Percentiles rank a stretch among this genome's conserved stretches.
Conservation (phyloP, 192 early-diverging fungal genomes). For the Lunasporangiospora selenospora region DNA sequence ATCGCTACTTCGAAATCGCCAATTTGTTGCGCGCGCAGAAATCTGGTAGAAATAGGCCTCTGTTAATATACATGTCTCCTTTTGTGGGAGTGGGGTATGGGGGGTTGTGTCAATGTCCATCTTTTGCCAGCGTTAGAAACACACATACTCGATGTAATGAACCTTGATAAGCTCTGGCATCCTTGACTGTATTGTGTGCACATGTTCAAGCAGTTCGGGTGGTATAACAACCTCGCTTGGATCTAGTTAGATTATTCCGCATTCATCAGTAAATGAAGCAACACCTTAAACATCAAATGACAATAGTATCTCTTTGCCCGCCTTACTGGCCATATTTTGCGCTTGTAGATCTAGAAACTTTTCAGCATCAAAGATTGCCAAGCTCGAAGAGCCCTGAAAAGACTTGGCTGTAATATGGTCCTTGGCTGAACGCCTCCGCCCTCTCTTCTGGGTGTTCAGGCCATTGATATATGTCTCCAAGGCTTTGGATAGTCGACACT, state of each 20-base stretch:
- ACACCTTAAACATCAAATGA: background rate
- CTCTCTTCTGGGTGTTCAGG: constrained; percentile 4
- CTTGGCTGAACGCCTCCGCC: background rate
- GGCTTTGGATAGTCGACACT: constrained; percentile 23
- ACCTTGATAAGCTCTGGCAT: constrained; percentile 48
- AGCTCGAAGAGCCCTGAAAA: background rate
- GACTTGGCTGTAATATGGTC: background rate
- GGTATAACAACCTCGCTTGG: constrained; percentile 20
- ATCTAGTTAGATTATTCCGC: too few species aligned
- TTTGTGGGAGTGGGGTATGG: too few species aligned
- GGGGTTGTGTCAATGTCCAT: background rate
- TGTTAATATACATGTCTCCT: too few species aligned
- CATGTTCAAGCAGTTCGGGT: constrained; percentile 28
- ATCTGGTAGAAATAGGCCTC: constrained; percentile 22
- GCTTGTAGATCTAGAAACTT: constrained; percentile 30
- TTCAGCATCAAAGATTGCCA: constrained; percentile 28
- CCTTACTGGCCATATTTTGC: constrained; percentile 22
- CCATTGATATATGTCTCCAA: constrained; percentile 31
- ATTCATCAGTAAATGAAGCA: background rate
- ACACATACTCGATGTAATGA: constrained; percentile 44
- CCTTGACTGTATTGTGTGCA: constrained; percentile 35
- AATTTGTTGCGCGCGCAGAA: constrained; percentile 44
- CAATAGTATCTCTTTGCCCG: background rate
- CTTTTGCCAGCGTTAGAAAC: background rate
- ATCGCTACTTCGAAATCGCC: constrained; percentile 50